phyloP scores from a whole-genome alignment of 2,329 filamentous ascomycete species.

The Phoma sp. region DNA sequence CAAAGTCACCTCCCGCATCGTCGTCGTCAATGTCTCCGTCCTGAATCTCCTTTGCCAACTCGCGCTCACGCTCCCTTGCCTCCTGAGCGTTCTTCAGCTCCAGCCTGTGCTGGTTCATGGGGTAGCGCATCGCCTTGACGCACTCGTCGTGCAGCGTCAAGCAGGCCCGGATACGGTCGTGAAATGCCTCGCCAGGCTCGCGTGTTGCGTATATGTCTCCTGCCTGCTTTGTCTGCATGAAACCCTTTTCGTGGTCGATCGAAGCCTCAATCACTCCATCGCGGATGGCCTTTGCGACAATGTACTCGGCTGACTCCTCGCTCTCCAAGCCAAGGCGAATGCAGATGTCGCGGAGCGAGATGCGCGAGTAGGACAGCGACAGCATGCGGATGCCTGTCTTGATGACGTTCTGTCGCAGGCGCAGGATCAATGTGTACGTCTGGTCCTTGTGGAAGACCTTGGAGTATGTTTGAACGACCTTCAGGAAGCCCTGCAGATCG shows the following conservation, averaged over 20 bases:
- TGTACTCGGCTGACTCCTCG: constrained; percentile 98
- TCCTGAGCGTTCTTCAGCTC: constrained; percentile 99
- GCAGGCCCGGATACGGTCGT: constrained; percentile 93
- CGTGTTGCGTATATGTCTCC: constrained; percentile 95
- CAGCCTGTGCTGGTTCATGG: constrained; percentile 97
- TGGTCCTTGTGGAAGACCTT: constrained; percentile 90
- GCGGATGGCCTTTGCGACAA: constrained; percentile 96
- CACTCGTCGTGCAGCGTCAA: constrained; percentile 94
- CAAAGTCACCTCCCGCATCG: constrained; percentile 93
- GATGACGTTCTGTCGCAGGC: constrained; percentile 97
- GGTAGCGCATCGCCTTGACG: constrained; percentile 99
- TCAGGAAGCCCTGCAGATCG: constrained; percentile 91
- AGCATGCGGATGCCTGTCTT: constrained; percentile 99
- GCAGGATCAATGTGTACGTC: constrained; percentile 93
- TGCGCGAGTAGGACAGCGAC: constrained; percentile 96
- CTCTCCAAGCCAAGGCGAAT: constrained; percentile 91
- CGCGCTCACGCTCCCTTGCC: constrained; percentile 92
- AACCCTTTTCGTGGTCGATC: constrained; percentile 90
- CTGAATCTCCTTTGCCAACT: constrained; percentile 98
- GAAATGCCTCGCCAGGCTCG: constrained; percentile 96
- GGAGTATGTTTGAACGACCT: constrained; percentile 80
- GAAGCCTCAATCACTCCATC: constrained; percentile 97
- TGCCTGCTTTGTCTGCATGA: constrained; percentile 98
- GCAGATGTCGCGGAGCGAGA: constrained; percentile 96
- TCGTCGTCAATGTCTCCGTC: constrained; percentile 97